Conservation (phyloP, 768 basidiomycete species). For the Solioccasus polychromus region DNA sequence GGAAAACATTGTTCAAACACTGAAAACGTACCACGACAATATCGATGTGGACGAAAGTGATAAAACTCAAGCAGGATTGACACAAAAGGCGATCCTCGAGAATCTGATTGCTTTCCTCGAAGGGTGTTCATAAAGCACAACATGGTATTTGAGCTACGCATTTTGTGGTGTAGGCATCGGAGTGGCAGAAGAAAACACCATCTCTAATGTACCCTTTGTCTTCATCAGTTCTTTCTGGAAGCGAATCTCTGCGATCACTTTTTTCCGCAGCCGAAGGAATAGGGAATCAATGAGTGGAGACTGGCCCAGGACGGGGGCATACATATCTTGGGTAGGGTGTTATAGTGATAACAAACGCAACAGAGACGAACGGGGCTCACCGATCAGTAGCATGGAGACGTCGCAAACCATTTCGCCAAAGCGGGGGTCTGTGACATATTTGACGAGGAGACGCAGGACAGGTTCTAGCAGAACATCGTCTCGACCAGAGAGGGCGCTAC, state of each 20-base stretch:
- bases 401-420: slow-evolving; percentile 90
- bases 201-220: slow-evolving; percentile 84
- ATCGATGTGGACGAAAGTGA: slow-evolving; percentile 51
- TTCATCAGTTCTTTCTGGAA: slow-evolving; percentile 87
- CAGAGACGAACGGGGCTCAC: slow-evolving; percentile 42
- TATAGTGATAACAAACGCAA: neutral
- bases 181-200: slow-evolving; percentile 71
- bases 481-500: slow-evolving; percentile 81
- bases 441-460: slow-evolving; percentile 79
- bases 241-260: slow-evolving; percentile 79
- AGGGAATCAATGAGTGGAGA: slow-evolving; percentile 89
- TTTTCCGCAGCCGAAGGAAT: slow-evolving; percentile 76
- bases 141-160: slow-evolving; percentile 13
- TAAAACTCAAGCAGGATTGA: slow-evolving; percentile 39
- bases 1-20: slow-evolving; percentile 64
- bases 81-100: slow-evolving; percentile 66
- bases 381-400: slow-evolving; percentile 76
- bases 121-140: slow-evolving; percentile 20
- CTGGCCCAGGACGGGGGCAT: slow-evolving; percentile 87
- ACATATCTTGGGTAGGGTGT: slow-evolving; percentile 65
- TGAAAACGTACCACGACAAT: slow-evolving; percentile 72
- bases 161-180: slow-evolving; percentile 26
- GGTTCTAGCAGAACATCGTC: slow-evolving; percentile 95
- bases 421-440: slow-evolving; percentile 83
- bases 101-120: slow-evolving; percentile 65